Evolutionary conservation across 2,329 filamentous ascomycete species (phyloP).

Genomic region (Fusarium compactum): DNA sequence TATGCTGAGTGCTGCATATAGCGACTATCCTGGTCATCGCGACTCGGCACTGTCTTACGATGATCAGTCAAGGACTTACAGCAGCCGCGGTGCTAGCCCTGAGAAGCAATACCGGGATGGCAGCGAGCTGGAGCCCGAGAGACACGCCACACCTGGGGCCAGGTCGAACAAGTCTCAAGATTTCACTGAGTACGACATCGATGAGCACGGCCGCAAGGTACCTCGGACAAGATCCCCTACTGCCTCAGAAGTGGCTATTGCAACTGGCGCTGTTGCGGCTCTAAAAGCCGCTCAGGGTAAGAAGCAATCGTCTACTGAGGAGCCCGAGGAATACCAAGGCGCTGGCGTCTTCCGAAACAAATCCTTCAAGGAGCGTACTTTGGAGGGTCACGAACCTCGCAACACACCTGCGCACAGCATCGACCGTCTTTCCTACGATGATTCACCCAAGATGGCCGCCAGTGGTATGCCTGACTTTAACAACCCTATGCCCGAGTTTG

Average conservation of each 20-base stretch:
- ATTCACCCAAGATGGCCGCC: slow-evolving; percentile 70
- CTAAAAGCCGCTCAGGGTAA: slow-evolving; percentile 63
- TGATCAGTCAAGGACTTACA: slow-evolving; percentile 49
- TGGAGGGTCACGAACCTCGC: slow-evolving; percentile 66
- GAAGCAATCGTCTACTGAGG: slow-evolving; percentile 54
- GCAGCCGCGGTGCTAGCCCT: slow-evolving; percentile 55
- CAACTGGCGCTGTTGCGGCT: slow-evolving; percentile 66
- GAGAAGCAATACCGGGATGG: slow-evolving; percentile 58
- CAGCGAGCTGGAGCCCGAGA: slow-evolving; percentile 56
- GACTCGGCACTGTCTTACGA: slow-evolving; percentile 51
- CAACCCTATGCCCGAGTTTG: slow-evolving; percentile 82
- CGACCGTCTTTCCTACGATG: slow-evolving; percentile 67
- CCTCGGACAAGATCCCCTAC: slow-evolving; percentile 63
- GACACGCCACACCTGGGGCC: slow-evolving; percentile 56
- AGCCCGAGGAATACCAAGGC: slow-evolving; percentile 56
- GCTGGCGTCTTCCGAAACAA: slow-evolving; percentile 70
- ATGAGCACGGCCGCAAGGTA: slow-evolving; percentile 69
- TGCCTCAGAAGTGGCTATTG: slow-evolving; percentile 68
- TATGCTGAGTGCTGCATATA: slow-evolving; percentile 68
- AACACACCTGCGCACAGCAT: slow-evolving; percentile 70
- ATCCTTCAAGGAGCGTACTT: slow-evolving; percentile 75
- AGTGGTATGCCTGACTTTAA: slow-evolving; percentile 76
- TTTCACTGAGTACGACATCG: slow-evolving; percentile 68
- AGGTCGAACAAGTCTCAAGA: slow-evolving; percentile 58
- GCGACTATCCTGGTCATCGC: slow-evolving; percentile 61